Evolutionary conservation across 345 rosid genomes (phyloP).

Genomic region (Aquilaria yunnanensis): DNA sequence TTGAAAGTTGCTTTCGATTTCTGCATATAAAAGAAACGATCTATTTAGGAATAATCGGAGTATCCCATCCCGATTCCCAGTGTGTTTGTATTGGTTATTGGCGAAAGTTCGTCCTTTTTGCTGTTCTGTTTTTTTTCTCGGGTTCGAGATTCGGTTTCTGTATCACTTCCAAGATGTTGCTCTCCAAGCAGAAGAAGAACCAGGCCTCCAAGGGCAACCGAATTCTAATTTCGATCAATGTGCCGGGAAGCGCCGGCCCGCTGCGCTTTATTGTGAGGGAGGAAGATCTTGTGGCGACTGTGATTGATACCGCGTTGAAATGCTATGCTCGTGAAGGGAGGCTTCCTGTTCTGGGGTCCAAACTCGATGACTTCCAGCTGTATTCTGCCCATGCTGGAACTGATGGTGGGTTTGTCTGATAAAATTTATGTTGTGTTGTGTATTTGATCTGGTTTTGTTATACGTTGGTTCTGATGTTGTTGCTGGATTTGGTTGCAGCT

Average conservation of each 20-base stretch:
- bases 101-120: too few species aligned
- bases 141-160: too few species aligned
- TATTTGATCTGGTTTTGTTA: too few species aligned
- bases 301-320: constrained; percentile 75
- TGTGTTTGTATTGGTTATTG: too few species aligned
- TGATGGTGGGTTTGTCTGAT: constrained; percentile 29
- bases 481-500: constrained; percentile 31
- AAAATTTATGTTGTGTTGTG: too few species aligned
- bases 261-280: constrained; percentile 78
- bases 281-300: constrained; percentile 57
- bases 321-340: constrained; percentile 85
- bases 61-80: too few species aligned
- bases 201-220: constrained; percentile 50
- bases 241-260: constrained; percentile 87
- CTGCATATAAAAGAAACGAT: too few species aligned
- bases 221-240: constrained; percentile 61
- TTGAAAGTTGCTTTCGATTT: neutral
- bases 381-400: constrained; percentile 57
- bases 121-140: neutral
- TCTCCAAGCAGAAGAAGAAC: constrained; percentile 72
- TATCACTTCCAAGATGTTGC: constrained; percentile 36
- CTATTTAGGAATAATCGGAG: too few species aligned
- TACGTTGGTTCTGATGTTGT: constrained; percentile 2
- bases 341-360: constrained; percentile 71
- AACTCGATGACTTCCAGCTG: constrained; percentile 61